Evolutionary conservation across 805 yeast genomes (phyloP).

Genomic region (Maudiozyma serrabonitensis): DNA sequence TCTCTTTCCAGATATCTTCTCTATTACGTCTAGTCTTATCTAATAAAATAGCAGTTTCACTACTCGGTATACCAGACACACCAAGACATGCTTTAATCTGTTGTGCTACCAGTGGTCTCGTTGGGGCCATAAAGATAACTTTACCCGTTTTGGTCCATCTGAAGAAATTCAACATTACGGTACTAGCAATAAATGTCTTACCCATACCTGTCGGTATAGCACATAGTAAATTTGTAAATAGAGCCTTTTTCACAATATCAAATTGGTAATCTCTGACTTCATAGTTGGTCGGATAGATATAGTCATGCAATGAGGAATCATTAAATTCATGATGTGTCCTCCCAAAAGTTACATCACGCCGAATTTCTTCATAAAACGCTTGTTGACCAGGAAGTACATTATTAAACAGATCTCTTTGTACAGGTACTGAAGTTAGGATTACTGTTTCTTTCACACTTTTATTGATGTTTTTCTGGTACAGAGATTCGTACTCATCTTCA

Average conservation of each 20-base stretch:
- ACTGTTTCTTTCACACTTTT: constrained; percentile 25
- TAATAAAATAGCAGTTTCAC: constrained; percentile 69
- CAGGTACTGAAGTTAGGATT: constrained; percentile 23
- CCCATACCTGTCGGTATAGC: constrained; percentile 97
- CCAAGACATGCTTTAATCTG: constrained; percentile 89
- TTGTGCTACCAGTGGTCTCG: constrained; percentile 91
- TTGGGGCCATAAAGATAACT: constrained; percentile 92
- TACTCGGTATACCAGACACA: constrained; percentile 71
- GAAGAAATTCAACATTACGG: constrained; percentile 82
- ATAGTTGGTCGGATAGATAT: constrained; percentile 77
- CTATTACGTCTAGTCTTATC: constrained; percentile 52
- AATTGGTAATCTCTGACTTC: constrained; percentile 83
- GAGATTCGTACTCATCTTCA: constrained; percentile 28
- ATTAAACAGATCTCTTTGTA: constrained; percentile 30
- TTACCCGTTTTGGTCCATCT: constrained; percentile 78
- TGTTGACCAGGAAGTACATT: constrained; percentile 23
- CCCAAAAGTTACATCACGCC: constrained; percentile 27
- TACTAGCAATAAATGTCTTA: constrained; percentile 90
- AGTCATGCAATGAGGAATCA: constrained; percentile 33
- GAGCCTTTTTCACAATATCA: constrained; percentile 63
- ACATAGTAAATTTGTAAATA: constrained; percentile 67
- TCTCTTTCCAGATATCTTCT: constrained; percentile 64
- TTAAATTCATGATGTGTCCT: constrained; percentile 46
- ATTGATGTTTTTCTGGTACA: constrained; percentile 27
- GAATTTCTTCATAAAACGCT: constrained; percentile 31